These are phyloP conservation scores for Cymbopogon flexuosus DNA, from an alignment of 202 grass and related monocot genomes.

Conservation along the genomic window DNA sequence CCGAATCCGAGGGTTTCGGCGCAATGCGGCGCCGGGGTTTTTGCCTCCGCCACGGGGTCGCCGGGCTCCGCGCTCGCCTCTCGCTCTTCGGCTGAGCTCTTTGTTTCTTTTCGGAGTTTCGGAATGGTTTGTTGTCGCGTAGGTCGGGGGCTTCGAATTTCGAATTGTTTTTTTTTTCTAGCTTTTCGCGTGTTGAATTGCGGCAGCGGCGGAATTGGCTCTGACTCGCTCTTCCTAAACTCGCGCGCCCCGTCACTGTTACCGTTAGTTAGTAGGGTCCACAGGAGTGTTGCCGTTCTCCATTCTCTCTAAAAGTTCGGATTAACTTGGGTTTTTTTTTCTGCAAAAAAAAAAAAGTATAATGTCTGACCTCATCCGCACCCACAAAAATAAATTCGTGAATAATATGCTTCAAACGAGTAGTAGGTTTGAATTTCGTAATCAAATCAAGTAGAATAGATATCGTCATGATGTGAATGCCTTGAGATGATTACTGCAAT, in stretches of 20 bases:
- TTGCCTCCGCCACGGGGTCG: conserved; percentile 15
- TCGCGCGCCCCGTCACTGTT: conserved; percentile 6
- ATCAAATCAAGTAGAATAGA: neutral
- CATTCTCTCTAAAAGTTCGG: neutral
- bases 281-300: neutral
- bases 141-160: conserved; percentile 22
- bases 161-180: neutral
- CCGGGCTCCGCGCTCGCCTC: neutral
- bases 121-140: conserved; percentile 25
- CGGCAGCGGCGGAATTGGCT: neutral
- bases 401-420: neutral
- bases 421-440: neutral
- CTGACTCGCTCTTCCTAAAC: neutral
- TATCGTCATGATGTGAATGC: neutral
- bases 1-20: neutral
- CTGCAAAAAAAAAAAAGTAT: neutral
- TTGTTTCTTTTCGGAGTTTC: conserved; percentile 22
- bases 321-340: neutral
- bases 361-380: neutral
- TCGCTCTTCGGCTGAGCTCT: neutral
- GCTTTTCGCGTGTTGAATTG: neutral
- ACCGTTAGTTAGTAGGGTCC: conserved; percentile 8
- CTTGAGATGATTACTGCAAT: neutral
- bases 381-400: neutral
- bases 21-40: conserved; percentile 28